These are phyloP conservation scores for Phaseolus coccineus DNA, from an alignment of 331 rosid genomes.

Conservation along the genomic window DNA sequence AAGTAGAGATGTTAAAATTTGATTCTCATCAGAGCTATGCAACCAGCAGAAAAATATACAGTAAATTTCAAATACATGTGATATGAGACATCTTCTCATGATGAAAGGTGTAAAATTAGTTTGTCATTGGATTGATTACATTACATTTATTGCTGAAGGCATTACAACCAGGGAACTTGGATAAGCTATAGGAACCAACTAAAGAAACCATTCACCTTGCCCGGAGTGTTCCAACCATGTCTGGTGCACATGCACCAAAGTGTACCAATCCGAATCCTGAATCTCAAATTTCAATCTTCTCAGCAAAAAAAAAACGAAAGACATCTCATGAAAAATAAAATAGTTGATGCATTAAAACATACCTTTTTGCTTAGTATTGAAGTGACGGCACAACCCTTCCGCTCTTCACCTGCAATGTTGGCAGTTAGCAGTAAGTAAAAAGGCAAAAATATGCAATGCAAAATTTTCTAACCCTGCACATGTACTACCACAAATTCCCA, in stretches of 20 bases:
- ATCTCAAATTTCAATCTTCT: conserved; percentile 45
- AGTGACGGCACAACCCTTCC: conserved; percentile 56
- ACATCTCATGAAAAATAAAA: not conserved
- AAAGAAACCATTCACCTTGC: conserved; percentile 57
- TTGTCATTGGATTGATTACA: conserved; percentile 35
- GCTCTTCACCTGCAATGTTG: conserved; percentile 63
- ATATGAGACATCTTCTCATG: conserved; percentile 37
- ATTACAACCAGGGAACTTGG: conserved; percentile 34
- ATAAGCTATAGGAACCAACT: conserved; percentile 38
- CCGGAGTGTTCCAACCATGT: conserved; percentile 58
- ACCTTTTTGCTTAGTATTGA: conserved; percentile 71
- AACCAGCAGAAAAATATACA: conserved; percentile 37
- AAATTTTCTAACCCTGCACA: not conserved
- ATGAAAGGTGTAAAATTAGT: conserved; percentile 28
- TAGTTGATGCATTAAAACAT: conserved; percentile 22
- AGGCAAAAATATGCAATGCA: conserved; percentile 6
- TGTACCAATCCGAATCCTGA: conserved; percentile 68
- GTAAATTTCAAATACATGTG: conserved; percentile 34
- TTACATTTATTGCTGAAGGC: conserved; percentile 46
- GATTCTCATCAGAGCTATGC: conserved; percentile 24
- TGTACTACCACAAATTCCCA: not conserved
- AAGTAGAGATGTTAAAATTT: conserved; percentile 14
- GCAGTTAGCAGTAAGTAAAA: conserved; percentile 36
- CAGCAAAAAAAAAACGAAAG: conserved; percentile 42
- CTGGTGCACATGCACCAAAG: conserved; percentile 75